Evolutionary conservation across 2,329 filamentous ascomycete genomes (phyloP), one percentile per base, ranked within the genome.

Genomic region (Fusarium decemcellulare): DNA sequence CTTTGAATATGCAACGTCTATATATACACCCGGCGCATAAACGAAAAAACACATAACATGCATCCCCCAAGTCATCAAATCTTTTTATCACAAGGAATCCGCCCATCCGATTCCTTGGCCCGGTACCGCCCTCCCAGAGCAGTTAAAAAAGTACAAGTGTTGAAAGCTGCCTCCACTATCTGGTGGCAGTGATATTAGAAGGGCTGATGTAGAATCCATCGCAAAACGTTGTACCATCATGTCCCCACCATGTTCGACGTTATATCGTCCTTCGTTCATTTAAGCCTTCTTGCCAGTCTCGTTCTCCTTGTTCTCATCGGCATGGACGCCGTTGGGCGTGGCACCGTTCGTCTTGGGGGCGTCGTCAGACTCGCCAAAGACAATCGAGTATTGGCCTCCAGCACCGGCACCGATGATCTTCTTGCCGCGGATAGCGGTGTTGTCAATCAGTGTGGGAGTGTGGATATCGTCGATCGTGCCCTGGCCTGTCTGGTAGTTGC

Each of bases 361-460:
- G 10, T 74, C 76, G 18, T 77, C 76, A 27, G 81, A 72, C 63
- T 77, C 76, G 56, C 86, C 86, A 10, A 86, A 84, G n/a, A 93
- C 73, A 27, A 93, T 81, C 2, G 90, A 92, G 79, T 90, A 98
- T 77, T 98, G 95, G 6, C 94, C 94, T 70, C 95, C 95, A n/a
- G 92, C 92, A 44, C 93, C 93, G n/a, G 92, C 93, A 81, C 87
- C 93, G 36, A 90, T 86, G 44, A 98, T 85, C 79, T 91, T 90
- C 81, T 92, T 91, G 43, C 89, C 93, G 32, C 90, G 87, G 30
- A 96, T 88, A 43, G 94, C 94, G 12, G 91, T 92, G 82, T 97
- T 97, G 75, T 97, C 92, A 59, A 98, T 93, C 51, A 91, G 75
- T 0, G 92, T 96, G 0, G 95, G 93, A 27, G 88, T 85, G 71